Evolutionary conservation across 176 grass and related monocot genomes (phyloP), one percentile per base, ranked within the genome.

Genomic region (Olyra latifolia): DNA sequence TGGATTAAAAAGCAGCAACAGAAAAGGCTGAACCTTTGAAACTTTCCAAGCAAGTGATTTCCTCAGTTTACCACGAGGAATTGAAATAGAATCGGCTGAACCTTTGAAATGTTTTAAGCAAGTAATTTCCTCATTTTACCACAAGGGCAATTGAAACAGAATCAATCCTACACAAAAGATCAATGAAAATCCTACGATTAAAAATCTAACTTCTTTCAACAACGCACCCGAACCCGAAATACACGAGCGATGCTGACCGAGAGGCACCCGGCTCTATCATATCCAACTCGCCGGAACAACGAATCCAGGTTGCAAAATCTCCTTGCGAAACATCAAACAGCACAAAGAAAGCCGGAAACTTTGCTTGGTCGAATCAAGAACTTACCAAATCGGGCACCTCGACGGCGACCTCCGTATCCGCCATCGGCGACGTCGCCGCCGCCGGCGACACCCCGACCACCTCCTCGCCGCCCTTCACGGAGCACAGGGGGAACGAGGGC

Each of bases 371-470:
- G 74, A 76, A 85, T 5, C 70, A 17, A 44, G 41, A 70, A 88
- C 89, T 86, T 74, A 97, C 94, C 91, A 94, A 56, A 66, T 88
- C 84, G 56, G 94, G 25, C 57, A 82, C 88, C 54, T 69, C 35
- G 46, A 85, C 57, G 39, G 73, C 69, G 5, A 76, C 82, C 53
- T 76, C 85, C 28, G 76, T 74, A 14, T 32, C 83, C 2, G 25
- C 72, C 71, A 14, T 81, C 2, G 79, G 80, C 72, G 71, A 86
- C 44, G 76, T 39, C 20, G 71, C 71, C 14, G 54, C 53, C 43
- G 79, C 20, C 23, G 86, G 57, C 61, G 81, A 38, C 60, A 71
- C 55, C 4, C 22, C 80, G 48, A 25, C 53, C 69, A 65, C 83
- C 72, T 82, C 87, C 38, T 84, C 88, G 66, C 52, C 72, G 57